A percentile compares a stretch with the other conserved stretches of the same genome.
Conservation (phyloP, 352 stramenopile genomes). For the Hyaloperonospora brassicae region DNA sequence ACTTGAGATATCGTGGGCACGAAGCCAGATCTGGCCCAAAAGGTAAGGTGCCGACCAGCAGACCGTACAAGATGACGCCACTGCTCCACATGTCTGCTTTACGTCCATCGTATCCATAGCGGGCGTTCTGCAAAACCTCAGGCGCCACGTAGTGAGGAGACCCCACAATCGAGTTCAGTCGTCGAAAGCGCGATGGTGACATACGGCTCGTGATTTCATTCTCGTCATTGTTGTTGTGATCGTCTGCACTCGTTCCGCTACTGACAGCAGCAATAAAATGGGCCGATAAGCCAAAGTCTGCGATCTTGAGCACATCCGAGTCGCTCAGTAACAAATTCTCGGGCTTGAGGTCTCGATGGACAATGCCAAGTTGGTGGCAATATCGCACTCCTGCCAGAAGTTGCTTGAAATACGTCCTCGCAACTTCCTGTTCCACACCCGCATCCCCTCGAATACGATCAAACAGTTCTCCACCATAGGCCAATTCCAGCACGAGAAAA, state of each 20-base stretch:
- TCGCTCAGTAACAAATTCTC: slow-evolving; percentile 94
- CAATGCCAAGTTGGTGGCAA: slow-evolving; percentile 89
- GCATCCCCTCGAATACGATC: slow-evolving; percentile 87
- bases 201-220: slow-evolving; percentile 17
- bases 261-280: slow-evolving; percentile 84
- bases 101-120: slow-evolving; percentile 85
- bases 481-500: slow-evolving; percentile 90
- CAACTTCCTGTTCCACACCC: slow-evolving; percentile 70
- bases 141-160: slow-evolving; percentile 95
- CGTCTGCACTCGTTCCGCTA: slow-evolving; percentile 34
- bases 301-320: slow-evolving; percentile 89
- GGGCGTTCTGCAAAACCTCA: slow-evolving; percentile 89
- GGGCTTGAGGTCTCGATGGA: slow-evolving; percentile 93
- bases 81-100: slow-evolving; percentile 92
- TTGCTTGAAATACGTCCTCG: slow-evolving; percentile 85
- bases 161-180: slow-evolving; percentile 93
- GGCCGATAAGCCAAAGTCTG: slow-evolving; percentile 91
- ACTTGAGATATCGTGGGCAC: slow-evolving; percentile 92
- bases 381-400: slow-evolving; percentile 84
- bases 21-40: slow-evolving; percentile 92
- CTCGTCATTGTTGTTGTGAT: slow-evolving; percentile 28
- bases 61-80: slow-evolving; percentile 89
- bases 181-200: slow-evolving; percentile 50
- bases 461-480: slow-evolving; percentile 87
- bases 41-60: slow-evolving; percentile 89